Conservation (phyloP, 2,329 filamentous ascomycete genomes). For the Lasiodiplodia sp. region DNA sequence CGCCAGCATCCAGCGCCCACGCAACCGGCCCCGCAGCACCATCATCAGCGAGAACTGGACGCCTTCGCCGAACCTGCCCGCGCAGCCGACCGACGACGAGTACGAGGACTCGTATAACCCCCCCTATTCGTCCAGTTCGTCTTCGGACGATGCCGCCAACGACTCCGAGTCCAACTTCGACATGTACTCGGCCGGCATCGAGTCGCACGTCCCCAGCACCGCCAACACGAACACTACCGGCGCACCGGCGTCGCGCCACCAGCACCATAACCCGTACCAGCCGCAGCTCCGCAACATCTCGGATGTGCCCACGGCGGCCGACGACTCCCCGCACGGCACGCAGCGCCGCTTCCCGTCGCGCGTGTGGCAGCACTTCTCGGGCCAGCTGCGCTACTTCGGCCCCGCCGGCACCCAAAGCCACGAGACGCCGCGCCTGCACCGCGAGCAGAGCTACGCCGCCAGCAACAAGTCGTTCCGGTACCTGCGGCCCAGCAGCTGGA, state of each 20-base stretch:
- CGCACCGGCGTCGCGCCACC: background rate
- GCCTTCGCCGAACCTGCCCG: background rate
- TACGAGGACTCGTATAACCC: background rate
- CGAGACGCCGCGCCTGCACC: slow-evolving; percentile 6
- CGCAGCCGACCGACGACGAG: background rate
- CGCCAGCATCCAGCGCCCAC: slow-evolving; percentile 22
- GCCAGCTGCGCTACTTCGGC: background rate
- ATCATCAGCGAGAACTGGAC: slow-evolving; percentile 28
- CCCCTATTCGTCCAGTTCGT: background rate
- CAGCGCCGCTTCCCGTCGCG: background rate
- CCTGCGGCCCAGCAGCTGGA: slow-evolving; percentile 3
- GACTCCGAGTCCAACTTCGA: background rate
- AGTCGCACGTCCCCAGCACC: slow-evolving; percentile 21
- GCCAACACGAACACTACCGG: background rate
- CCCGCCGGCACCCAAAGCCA: slow-evolving; percentile 1
- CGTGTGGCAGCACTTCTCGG: background rate
- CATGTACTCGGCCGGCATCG: slow-evolving; percentile 22
- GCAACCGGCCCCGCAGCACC: slow-evolving; percentile 28
- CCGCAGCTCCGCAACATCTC: slow-evolving; percentile 7
- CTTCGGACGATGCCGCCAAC: background rate
- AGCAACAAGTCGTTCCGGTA: slow-evolving; percentile 4
- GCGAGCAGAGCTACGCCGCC: slow-evolving; percentile 9
- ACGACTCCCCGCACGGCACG: background rate
- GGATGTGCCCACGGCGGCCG: slow-evolving; percentile 2
- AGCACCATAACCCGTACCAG: background rate